Evolutionary conservation across 2,329 filamentous ascomycete species (phyloP).

Genomic region (Pyricularia sp.): DNA sequence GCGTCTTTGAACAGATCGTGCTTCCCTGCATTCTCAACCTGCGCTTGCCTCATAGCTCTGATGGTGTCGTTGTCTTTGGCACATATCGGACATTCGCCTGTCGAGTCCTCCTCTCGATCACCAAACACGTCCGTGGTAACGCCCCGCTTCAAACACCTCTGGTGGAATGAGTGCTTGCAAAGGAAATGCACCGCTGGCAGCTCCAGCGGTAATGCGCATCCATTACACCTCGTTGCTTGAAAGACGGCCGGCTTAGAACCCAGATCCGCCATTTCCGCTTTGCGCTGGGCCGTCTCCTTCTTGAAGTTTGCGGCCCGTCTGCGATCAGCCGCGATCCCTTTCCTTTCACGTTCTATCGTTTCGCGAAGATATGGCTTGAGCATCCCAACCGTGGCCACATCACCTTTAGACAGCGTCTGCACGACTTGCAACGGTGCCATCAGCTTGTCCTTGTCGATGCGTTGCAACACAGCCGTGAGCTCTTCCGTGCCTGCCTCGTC

Average conservation of each 20-base stretch:
- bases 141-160: slow-evolving; percentile 61
- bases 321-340: slow-evolving; percentile 73
- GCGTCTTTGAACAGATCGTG: slow-evolving; percentile 86
- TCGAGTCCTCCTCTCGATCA: slow-evolving; percentile 36
- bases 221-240: slow-evolving; percentile 78
- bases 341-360: slow-evolving; percentile 80
- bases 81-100: slow-evolving; percentile 75
- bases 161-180: slow-evolving; percentile 95
- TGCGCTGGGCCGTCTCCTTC: slow-evolving; percentile 71
- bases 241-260: slow-evolving; percentile 77
- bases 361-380: slow-evolving; percentile 86
- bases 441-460: slow-evolving; percentile 81
- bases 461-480: slow-evolving; percentile 67
- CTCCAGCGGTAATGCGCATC: slow-evolving; percentile 70
- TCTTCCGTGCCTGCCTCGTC: slow-evolving; percentile 79
- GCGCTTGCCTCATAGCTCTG: slow-evolving; percentile 73
- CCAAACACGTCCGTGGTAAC: slow-evolving; percentile 19
- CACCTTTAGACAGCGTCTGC: slow-evolving; percentile 63
- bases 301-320: slow-evolving; percentile 77
- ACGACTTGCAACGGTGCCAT: slow-evolving; percentile 97
- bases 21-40: slow-evolving; percentile 76
- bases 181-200: slow-evolving; percentile 90
- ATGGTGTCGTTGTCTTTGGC: slow-evolving; percentile 79
- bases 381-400: slow-evolving; percentile 92
- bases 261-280: slow-evolving; percentile 68